phyloP scores from a whole-genome alignment of 768 basidiomycete species.

The Leccinum incarnatum region DNA sequence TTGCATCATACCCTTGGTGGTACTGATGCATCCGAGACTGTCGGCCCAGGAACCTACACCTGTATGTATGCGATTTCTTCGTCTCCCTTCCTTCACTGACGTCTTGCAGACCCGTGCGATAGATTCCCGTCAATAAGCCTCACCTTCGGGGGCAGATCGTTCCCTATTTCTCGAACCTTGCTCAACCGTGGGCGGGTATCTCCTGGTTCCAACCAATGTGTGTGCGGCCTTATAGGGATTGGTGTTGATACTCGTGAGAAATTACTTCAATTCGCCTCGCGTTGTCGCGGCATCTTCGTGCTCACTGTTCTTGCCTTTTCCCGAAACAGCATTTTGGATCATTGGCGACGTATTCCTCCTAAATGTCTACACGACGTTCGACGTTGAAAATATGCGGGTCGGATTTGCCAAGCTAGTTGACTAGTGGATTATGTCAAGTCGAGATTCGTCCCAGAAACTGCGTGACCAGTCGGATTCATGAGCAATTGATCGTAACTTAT shows the following conservation, averaged over 20 bases:
- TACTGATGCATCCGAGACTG: conserved; percentile 11
- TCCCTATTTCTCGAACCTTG: neutral
- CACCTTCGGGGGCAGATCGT: neutral
- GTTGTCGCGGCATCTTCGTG: neutral
- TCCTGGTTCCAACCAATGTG: too few relatives aligned
- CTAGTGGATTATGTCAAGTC: too few relatives aligned
- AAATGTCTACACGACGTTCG: neutral
- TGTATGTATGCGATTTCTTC: neutral
- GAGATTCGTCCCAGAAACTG: too few relatives aligned
- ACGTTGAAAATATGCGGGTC: neutral
- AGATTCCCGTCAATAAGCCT: neutral
- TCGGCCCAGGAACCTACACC: conserved; percentile 34
- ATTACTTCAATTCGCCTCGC: too few relatives aligned
- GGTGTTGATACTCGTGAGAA: too few relatives aligned
- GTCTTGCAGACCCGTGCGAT: neutral
- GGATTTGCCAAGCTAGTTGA: neutral
- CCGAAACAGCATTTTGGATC: too few relatives aligned
- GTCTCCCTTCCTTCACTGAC: neutral
- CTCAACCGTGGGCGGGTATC: neutral
- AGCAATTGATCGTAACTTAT: too few relatives aligned
- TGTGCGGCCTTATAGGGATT: too few relatives aligned
- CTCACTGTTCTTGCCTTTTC: neutral
- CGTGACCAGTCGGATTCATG: too few relatives aligned
- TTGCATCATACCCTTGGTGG: conserved; percentile 29
- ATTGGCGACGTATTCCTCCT: neutral